Evolutionary conservation across 2,329 filamentous ascomycete species (phyloP).

Genomic region (Neofusicoccum ribis): DNA sequence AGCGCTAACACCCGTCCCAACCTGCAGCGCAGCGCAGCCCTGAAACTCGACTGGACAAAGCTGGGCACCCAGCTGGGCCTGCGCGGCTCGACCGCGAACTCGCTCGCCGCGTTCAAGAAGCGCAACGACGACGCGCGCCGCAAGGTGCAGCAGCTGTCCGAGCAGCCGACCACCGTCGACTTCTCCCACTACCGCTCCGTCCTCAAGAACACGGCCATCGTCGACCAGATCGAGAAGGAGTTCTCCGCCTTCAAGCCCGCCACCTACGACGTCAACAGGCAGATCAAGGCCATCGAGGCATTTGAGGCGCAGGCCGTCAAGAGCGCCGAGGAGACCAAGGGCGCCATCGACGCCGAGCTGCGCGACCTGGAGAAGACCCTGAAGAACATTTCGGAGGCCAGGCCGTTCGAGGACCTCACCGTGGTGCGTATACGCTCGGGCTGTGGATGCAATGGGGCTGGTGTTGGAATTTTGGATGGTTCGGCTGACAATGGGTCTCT

Average conservation of each 20-base stretch:
- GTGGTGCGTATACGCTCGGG: conserved; percentile 68
- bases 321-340: conserved; percentile 96
- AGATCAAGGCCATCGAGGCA: conserved; percentile 96
- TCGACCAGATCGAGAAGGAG: conserved; percentile 97
- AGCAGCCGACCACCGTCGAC: conserved; percentile 84
- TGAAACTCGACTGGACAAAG: conserved; percentile 99
- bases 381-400: conserved; percentile 93
- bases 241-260: conserved; percentile 88
- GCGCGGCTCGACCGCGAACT: conserved; percentile 87
- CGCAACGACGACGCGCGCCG: conserved; percentile 98
- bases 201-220: conserved; percentile 93
- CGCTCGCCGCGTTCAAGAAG: conserved; percentile 97
- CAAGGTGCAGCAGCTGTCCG: conserved; percentile 80
- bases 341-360: conserved; percentile 91
- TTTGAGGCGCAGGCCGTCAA: conserved; percentile 97
- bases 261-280: conserved; percentile 88
- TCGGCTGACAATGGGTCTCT: conserved; percentile 24
- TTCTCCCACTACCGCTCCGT: conserved; percentile 87
- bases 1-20: conserved; percentile 30
- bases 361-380: conserved; percentile 91
- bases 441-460: background rate
- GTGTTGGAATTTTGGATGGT: conserved; percentile 13
- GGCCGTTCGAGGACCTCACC: conserved; percentile 95
- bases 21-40: conserved; percentile 87
- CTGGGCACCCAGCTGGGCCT: conserved; percentile 92